Base-by-base conservation (phyloP, 352 stramenopile species). In the Lagenidium sp. region DNA sequence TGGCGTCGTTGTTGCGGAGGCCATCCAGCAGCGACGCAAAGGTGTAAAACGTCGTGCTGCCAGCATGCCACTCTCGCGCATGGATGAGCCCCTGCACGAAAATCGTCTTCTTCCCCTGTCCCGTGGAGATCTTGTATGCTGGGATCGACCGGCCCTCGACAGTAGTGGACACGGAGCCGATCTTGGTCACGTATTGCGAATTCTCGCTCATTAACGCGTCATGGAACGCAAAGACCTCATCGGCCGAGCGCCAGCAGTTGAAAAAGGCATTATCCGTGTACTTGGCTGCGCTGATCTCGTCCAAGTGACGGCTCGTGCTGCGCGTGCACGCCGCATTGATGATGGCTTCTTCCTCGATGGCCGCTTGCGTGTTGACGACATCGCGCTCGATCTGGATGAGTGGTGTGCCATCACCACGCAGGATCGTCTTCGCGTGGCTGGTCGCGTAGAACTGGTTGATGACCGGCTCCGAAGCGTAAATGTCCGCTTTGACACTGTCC, bases 1-100 rank as follows among this genome's bases (percentile, higher is more conserved):
- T 40, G 12, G 41, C 21, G 32, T 59, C 56, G 43, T 52, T 50
- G 46, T 48, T 55, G 22, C 44, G 36, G 24, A 62, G 29, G 4
- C 16, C 49, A 28, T 67, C 58, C 23, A 67, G 37, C 13, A 67
- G 50, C 29, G 41, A 24, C 12, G 58, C 58, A 15, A 63, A 51
- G 13, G 49, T 41, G 46, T 55, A 63, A 30, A 63, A 54, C 26
- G 50, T 55, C 4, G 58, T 54, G 29, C 38, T 52, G 29, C 48
- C 53, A 13, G 46, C 57, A 47, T 63, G 53, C 53, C 54, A 67
- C 47, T 67, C 58, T n/a, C 58, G 53, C 19, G 58, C 58, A 39
- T 67, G 58, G 41, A 57, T 57, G 19, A 67, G 43, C 23, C 53
- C 50, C 20, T 63, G 48, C 25, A 63, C 50, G 42, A 60, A 58